phyloP scores from a whole-genome alignment of 2,329 filamentous ascomycete species.

The Fusarium sororula region DNA sequence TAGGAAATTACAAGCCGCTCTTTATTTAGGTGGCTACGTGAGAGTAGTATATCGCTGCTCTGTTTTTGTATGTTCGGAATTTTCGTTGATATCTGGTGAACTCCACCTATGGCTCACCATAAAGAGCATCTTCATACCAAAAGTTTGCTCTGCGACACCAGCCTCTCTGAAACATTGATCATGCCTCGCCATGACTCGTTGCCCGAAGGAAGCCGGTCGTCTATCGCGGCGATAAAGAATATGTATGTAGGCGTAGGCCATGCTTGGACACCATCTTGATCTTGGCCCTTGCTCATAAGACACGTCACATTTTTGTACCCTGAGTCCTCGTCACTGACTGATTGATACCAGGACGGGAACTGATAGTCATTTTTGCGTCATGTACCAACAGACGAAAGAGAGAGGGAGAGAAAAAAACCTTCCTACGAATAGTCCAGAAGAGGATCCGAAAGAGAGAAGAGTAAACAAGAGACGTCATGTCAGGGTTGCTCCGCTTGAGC shows the following conservation, averaged over 20 bases:
- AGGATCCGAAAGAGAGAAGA: slow-evolving; percentile 27
- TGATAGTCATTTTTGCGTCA: slow-evolving; percentile 30
- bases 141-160: slow-evolving; percentile 30
- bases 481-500: slow-evolving; percentile 18
- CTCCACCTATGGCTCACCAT: slow-evolving; percentile 2
- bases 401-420: neutral
- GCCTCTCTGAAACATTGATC: slow-evolving; percentile 4
- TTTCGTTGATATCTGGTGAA: neutral
- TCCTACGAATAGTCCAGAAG: neutral
- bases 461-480: slow-evolving; percentile 33
- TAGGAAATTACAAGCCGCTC: neutral
- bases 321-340: slow-evolving; percentile 31
- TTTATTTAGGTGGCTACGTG: neutral
- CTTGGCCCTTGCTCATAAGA: slow-evolving; percentile 26
- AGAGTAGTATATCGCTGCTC: neutral
- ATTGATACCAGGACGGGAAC: slow-evolving; percentile 29
- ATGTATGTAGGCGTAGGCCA: neutral
- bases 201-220: neutral
- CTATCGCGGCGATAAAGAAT: slow-evolving; percentile 6
- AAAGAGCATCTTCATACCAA: slow-evolving; percentile 14
- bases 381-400: slow-evolving; percentile 1
- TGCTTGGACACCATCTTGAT: slow-evolving; percentile 14
- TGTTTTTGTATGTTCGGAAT: neutral
- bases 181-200: slow-evolving; percentile 32
- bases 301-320: slow-evolving; percentile 35